phyloP scores from a whole-genome alignment of 768 basidiomycete genomes.

The Kwoniella shandongensis region DNA sequence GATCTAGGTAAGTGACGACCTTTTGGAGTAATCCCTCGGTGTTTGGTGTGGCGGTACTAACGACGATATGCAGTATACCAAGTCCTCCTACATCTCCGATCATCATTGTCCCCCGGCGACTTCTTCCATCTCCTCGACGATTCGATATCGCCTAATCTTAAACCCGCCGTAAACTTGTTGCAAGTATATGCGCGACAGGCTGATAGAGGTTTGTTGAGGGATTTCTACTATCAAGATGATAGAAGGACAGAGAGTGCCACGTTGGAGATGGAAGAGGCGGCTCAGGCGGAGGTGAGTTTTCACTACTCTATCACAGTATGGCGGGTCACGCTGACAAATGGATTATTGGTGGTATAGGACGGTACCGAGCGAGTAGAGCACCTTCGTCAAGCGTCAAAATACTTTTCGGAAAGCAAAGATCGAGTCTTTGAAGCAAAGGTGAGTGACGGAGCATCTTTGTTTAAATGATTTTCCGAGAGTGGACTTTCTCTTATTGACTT shows the following conservation, averaged over 20 bases:
- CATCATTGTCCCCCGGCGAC: constrained; percentile 76
- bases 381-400: constrained; percentile 82
- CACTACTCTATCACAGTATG: too few species aligned
- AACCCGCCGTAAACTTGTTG: constrained; percentile 72
- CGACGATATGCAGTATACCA: constrained; percentile 69
- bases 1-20: constrained; percentile 69
- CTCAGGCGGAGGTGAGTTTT: constrained; percentile 63
- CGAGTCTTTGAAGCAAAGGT: constrained; percentile 87
- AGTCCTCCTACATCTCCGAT: constrained; percentile 82
- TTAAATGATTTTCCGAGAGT: background rate
- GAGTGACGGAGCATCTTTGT: constrained; percentile 11
- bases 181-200: constrained; percentile 90
- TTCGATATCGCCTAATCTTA: constrained; percentile 67
- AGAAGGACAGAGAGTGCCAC: constrained; percentile 87
- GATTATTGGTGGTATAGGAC: background rate
- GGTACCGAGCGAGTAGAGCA: constrained; percentile 63
- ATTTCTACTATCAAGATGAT: constrained; percentile 98
- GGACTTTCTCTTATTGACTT: background rate
- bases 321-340: too few species aligned
- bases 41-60: background rate
- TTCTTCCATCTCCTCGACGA: constrained; percentile 96
- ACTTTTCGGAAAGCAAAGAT: constrained; percentile 94
- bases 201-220: constrained; percentile 84
- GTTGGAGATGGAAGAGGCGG: constrained; percentile 81
- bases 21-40: too few species aligned